A percentile compares a stretch with the other conserved stretches of the same genome.
Evolutionary conservation across 2,329 filamentous ascomycete genomes (phyloP).

Genomic region (Achaetomium macrosporum): DNA sequence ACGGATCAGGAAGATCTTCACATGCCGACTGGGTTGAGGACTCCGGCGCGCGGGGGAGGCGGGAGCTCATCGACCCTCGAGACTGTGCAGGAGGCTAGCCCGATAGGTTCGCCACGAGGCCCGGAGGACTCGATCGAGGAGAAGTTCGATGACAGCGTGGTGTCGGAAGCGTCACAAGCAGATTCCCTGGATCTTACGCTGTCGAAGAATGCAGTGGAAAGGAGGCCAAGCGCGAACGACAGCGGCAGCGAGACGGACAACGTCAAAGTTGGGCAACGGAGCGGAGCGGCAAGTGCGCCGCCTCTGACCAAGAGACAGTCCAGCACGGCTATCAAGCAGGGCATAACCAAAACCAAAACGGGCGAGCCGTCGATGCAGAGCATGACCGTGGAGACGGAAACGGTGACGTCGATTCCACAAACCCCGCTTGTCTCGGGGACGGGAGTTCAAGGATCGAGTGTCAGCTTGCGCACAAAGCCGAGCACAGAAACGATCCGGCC

Average conservation of each 20-base stretch:
- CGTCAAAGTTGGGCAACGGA: conserved; percentile 39
- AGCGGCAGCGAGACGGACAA: conserved; percentile 62
- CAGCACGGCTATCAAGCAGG: conserved; percentile 58
- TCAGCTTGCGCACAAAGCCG: conserved; percentile 76
- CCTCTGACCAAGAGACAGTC: conserved; percentile 59
- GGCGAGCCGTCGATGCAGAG: conserved; percentile 72
- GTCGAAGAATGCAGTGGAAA: conserved; percentile 40
- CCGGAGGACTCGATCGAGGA: conserved; percentile 46
- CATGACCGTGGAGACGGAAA: conserved; percentile 98
- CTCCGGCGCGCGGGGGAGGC: conserved; percentile 54
- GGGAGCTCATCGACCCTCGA: conserved; percentile 63
- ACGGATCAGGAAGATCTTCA: conserved; percentile 48
- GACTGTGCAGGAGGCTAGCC: conserved; percentile 86
- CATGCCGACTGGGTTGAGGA: conserved; percentile 49
- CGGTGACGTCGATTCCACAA: conserved; percentile 84
- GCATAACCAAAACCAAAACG: conserved; percentile 58
- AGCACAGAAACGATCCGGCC: conserved; percentile 96
- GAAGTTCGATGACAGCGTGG: conserved; percentile 46
- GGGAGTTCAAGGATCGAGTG: conserved; percentile 58
- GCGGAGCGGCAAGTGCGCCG: conserved; percentile 39
- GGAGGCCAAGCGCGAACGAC: conserved; percentile 51
- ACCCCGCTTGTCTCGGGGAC: conserved; percentile 62
- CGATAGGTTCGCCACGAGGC: conserved; percentile 60
- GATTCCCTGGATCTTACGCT: conserved; percentile 36
- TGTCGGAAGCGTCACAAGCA: conserved; percentile 37